Base-by-base conservation (phyloP, 164 flowering plant species). In the Euptelea pleiosperma region DNA sequence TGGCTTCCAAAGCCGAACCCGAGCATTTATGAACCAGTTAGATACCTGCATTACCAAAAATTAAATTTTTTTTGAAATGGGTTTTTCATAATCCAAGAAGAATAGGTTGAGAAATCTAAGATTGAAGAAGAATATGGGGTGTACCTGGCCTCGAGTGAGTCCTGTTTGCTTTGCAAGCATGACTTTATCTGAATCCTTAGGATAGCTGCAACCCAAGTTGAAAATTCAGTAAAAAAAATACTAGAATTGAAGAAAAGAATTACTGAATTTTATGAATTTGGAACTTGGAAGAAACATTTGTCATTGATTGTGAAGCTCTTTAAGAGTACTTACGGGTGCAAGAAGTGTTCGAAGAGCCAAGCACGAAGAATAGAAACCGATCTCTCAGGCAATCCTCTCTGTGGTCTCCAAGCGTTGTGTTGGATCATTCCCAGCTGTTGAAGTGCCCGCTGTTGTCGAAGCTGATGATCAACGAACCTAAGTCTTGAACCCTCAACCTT, bases 1-100 rank as follows among this genome's bases (percentile, higher is more conserved):
- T 57, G 99, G 99, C 81, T 93, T 93, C 99, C 97, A 93, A 0
- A 93, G 88, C 24, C 99, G 85, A 35, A 93, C 99, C 52, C 99
- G 79, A 30, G 99, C 99, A 63, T 93, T 93, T 39, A 93, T 90
- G 75, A 93, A 93, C 99, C 99, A 93, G 58, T 93, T 93, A 0
- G 99, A 93, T 22, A 93, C 99, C 98, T 92, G 73, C 61, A 76
- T 25, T 50, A 31, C 40, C 29, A 54, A 16, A 22, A 28, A 57
- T 12, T 25, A 7, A 15, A 29, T 9, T 10, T 19, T 16, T 10
- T 33, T 6, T n/a, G 15, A 9, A 22, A 7, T 2, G 3, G 5
- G 15, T 15, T 41, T 15, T 8, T 5, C 24, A 41, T 56, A 28
- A 29, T 41, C 10, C 24, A 39, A 18, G 12, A 31, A 3, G 9